Evolutionary conservation across 2,329 filamentous ascomycete genomes (phyloP), one percentile per base, ranked within the genome.

Genomic region (Catunica adiposa): DNA sequence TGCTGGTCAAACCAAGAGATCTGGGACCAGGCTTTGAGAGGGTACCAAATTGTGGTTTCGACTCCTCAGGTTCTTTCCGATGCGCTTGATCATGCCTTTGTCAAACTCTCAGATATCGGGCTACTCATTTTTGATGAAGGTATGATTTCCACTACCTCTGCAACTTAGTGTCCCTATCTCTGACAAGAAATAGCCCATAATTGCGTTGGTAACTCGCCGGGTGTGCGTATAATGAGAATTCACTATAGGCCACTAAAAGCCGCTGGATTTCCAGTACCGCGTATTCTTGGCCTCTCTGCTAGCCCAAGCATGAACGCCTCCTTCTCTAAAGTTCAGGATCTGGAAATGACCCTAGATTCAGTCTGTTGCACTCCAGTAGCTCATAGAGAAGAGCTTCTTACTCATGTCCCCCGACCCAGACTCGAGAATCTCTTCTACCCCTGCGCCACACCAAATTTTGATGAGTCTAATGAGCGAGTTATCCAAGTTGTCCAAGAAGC

Each of bases 71-170:
- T 94, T 1, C 72, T 94, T 11, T 69, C 79, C 2, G 85, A 94
- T 66, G 86, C 86, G 2, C 71, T 94, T 42, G 71, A 68, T 1
- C 86, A 92, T 67, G 84, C 75, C 0, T 94, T 94, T 64, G 76
- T 94, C 1, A 71, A 65, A 1, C 75, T 94, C 62, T 64, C 70
- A 0, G 71, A 70, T 1, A 67, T 94, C 22, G 73, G 82, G 3
- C 70, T 95, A 3, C 68, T 94, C 15, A 75, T 94, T 0, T 85
- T 94, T 62, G 89, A 95, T 63, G 89, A 95, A 79, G 86, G 86
- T 83, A 64, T 55, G 68, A 60, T 14, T 3, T n/a, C 7, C 47
- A 2, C 3, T n/a, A n/a, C n/a, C n/a, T n/a, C n/a, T n/a, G n/a
- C n/a, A n/a, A n/a, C n/a, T n/a, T n/a, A n/a, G n/a, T n/a, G n/a